Evolutionary conservation across 306 rosid species (phyloP), one percentile per base, ranked within the genome.

Genomic region (Comarum palustre): DNA sequence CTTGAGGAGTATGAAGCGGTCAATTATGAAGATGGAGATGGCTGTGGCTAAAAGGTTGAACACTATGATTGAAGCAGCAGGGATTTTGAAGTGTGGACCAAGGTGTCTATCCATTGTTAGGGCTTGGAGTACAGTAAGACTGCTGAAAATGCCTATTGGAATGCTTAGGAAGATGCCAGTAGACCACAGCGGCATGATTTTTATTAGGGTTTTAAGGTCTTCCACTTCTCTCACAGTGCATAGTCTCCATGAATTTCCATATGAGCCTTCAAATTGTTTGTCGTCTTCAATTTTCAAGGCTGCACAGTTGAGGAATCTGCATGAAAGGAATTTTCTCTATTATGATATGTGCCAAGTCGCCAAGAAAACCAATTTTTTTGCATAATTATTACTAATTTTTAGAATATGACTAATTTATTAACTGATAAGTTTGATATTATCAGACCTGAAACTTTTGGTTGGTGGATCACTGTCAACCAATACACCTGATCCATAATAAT

Each of bases 181-280:
- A 31, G 81, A 81, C 84, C 84, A 81, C 4, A 77, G n/a, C 41
- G 81, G 75, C 25, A 81, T 46, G 57, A 77, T 77, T 47, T 39
- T 77, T 7, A 81, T 52, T 46, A 76, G 46, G 1, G 66, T 32
- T 68, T 81, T 81, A 42, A 81, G 78, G 72, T 72, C 81, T 68
- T 81, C 81, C 72, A 77, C 84, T 77, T 81, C 84, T 73, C 61
- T 69, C 31, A 81, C 67, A 1, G 81, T 72, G 42, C 81, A 72
- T 11, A 77, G 52, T 29, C 42, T 77, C 84, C 84, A 72, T 52
- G 84, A 73, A 67, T 46, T 76, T 76, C 36, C 36, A 51, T 71
- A 48, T 11, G 65, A 38, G 71, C 64, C 68, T 11, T 73, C 31
- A 14, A 3, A 12, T 72, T 67, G 75, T 16, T 52, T 66, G 24